Evolutionary conservation across 106 monocot species (phyloP).

Genomic region (Dioscorea dumetorum): DNA sequence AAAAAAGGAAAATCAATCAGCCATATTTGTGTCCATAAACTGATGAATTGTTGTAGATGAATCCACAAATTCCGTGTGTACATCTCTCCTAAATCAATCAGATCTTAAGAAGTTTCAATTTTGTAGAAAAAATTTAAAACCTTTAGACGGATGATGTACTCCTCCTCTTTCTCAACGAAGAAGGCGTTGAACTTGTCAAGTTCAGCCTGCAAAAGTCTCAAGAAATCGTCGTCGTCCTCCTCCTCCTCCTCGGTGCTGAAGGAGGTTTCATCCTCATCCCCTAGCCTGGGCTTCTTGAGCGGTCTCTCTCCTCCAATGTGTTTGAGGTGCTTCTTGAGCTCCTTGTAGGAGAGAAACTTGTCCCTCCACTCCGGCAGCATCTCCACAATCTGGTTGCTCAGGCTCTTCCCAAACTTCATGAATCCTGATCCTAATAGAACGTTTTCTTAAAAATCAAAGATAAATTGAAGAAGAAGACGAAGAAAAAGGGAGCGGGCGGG

Average conservation of each 20-base stretch:
- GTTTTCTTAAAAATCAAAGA: background rate
- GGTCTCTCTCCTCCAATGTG: conserved; percentile 17
- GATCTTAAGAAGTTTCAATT: too few species aligned
- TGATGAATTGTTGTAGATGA: too few species aligned
- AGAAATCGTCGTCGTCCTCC: conserved; percentile 53
- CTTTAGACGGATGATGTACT: conserved; percentile 88
- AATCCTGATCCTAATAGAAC: background rate
- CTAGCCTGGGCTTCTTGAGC: conserved; percentile 11
- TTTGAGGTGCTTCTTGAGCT: conserved; percentile 32
- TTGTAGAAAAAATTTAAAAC: conserved; percentile 12
- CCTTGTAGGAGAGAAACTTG: conserved; percentile 9
- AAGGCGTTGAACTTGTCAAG: conserved; percentile 88
- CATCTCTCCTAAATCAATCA: too few species aligned
- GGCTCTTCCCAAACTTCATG: conserved; percentile 13
- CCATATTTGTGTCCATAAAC: too few species aligned
- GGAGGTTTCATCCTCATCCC: background rate
- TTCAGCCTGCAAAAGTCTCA: conserved; percentile 65
- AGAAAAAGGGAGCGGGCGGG: background rate
- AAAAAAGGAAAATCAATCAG: too few species aligned
- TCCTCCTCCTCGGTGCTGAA: conserved; percentile 33
- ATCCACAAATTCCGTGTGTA: too few species aligned
- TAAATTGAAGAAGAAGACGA: background rate
- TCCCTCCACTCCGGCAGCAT: conserved; percentile 8
- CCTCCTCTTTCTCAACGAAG: conserved; percentile 91
- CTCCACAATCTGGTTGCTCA: conserved; percentile 5